Conservation (phyloP, 495 filamentous ascomycete species). For the Lasiosphaeris hirsuta region DNA sequence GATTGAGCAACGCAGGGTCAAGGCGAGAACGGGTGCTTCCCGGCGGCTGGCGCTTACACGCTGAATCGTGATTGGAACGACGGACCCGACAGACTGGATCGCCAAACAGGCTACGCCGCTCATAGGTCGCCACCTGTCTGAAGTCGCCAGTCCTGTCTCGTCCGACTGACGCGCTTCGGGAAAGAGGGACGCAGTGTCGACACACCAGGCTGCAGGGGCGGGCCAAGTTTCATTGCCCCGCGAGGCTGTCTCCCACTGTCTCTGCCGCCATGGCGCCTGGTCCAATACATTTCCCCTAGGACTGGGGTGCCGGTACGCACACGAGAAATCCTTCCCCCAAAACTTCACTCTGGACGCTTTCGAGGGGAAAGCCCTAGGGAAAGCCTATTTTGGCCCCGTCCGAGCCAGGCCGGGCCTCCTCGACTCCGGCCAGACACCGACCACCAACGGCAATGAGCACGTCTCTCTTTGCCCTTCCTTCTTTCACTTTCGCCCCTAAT, state of each 20-base stretch:
- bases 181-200: neutral
- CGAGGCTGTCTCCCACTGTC: constrained; percentile 4
- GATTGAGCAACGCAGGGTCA: neutral
- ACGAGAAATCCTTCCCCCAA: neutral
- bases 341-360: neutral
- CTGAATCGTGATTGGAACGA: neutral
- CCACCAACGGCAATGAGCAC: no score
- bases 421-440: no score
- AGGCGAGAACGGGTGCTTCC: no score
- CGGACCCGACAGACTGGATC: constrained; percentile 3
- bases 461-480: no score
- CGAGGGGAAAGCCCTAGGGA: neutral
- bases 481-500: no score
- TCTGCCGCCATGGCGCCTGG: neutral
- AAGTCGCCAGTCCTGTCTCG: neutral
- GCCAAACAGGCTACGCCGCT: neutral
- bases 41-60: constrained; percentile 11
- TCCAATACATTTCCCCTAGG: constrained; percentile 6
- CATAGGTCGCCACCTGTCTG: constrained; percentile 2
- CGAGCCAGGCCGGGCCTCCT: no score
- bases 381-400: no score
- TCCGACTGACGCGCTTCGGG: neutral
- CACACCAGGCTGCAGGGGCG: constrained; percentile 1
- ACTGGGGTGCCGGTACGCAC: neutral
- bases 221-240: neutral